Evolutionary conservation across 495 filamentous ascomycete species (phyloP).

Genomic region (Aspergillus asperescens): DNA sequence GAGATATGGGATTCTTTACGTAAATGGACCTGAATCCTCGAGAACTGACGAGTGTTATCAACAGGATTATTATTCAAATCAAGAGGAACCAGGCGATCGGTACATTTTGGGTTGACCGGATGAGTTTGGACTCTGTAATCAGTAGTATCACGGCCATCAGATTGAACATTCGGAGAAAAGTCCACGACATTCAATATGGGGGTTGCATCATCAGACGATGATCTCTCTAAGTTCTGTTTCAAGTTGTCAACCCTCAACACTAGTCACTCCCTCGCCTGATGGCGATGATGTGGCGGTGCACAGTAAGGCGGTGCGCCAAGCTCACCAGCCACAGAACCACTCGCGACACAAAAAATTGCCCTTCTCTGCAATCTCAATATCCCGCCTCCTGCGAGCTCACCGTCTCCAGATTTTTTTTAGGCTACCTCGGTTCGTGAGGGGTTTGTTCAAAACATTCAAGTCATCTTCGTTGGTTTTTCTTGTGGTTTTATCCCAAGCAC

Average conservation of each 20-base stretch:
- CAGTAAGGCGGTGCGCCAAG: constrained; percentile 11
- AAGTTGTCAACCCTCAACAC: no score
- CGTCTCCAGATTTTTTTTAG: background rate
- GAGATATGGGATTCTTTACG: constrained; percentile 9
- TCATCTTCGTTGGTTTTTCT: background rate
- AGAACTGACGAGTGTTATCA: background rate
- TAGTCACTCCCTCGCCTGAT: no score
- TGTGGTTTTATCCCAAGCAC: background rate
- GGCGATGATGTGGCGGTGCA: constrained; percentile 27
- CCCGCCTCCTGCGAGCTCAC: constrained; percentile 22
- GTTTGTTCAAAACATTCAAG: background rate
- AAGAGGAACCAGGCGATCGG: background rate
- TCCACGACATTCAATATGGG: background rate
- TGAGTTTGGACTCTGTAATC: background rate
- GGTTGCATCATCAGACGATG: background rate
- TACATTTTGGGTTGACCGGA: background rate
- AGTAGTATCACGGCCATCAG: background rate
- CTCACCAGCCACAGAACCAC: constrained; percentile 31
- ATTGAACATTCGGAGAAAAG: background rate
- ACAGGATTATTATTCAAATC: background rate
- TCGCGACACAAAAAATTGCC: constrained; percentile 45
- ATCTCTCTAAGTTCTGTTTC: no score
- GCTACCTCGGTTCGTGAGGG: constrained; percentile 3
- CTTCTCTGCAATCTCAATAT: constrained; percentile 25
- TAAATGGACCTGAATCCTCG: constrained; percentile 4